Evolutionary conservation across 768 basidiomycete genomes (phyloP).

Genomic region (Hygrocybe coccinea): DNA sequence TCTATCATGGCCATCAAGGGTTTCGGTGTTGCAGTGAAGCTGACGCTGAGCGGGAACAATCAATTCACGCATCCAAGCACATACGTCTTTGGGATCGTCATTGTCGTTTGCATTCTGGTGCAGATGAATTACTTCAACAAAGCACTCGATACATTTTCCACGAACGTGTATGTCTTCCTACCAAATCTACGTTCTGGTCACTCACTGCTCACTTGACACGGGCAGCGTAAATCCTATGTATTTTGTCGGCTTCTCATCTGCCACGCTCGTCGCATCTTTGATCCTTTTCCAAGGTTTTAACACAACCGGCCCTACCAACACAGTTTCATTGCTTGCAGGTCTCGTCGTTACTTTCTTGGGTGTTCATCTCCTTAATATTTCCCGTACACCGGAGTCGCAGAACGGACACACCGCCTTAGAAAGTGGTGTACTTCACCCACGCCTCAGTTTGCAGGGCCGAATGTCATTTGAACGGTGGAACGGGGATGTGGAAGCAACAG

Average conservation of each 20-base stretch:
- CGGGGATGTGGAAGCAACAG: constrained; percentile 29
- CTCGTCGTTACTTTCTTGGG: constrained; percentile 94
- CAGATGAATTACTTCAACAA: constrained; percentile 99
- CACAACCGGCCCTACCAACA: constrained; percentile 75
- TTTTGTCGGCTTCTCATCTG: constrained; percentile 93
- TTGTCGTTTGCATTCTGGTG: constrained; percentile 77
- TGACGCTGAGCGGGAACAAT: constrained; percentile 89
- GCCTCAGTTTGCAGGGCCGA: constrained; percentile 75
- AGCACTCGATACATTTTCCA: constrained; percentile 92
- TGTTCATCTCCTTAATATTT: constrained; percentile 88
- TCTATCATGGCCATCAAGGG: constrained; percentile 99
- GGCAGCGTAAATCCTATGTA: constrained; percentile 93
- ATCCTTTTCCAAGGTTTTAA: constrained; percentile 98
- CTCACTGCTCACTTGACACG: neutral
- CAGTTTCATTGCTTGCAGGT: constrained; percentile 81
- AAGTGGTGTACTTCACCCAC: constrained; percentile 67
- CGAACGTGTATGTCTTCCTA: constrained; percentile 75
- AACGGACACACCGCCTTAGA: constrained; percentile 54
- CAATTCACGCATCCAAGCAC: constrained; percentile 93
- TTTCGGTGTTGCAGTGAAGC: constrained; percentile 93
- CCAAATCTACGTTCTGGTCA: neutral
- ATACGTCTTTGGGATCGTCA: constrained; percentile 88
- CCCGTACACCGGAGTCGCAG: constrained; percentile 47
- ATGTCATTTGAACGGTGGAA: constrained; percentile 78
- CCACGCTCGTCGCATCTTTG: constrained; percentile 88